Evolutionary conservation across 2,329 filamentous ascomycete genomes (phyloP), one percentile per base, ranked within the genome.

Genomic region (Clonostachys rosea): DNA sequence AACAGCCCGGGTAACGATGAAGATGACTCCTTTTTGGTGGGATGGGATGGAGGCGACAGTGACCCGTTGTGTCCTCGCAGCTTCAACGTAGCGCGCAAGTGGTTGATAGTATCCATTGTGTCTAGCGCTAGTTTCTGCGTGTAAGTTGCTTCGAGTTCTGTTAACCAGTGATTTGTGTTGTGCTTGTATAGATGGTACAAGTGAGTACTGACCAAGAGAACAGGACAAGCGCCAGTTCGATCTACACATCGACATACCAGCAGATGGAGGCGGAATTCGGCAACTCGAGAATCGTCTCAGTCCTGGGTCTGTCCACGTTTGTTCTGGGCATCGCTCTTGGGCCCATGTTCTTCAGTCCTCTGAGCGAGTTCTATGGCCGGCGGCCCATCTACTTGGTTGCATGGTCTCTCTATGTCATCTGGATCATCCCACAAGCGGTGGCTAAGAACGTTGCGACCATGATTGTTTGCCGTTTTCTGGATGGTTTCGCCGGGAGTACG

Each of bases 171-270:
- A 30, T 30, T 46, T 5, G 11, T 14, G 10, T 30, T 10, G 24
- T 30, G 24, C 8, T 4, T 4, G 24, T 30, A 30, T 30, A 30
- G 10, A 10, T 30, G 24, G 8, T 30, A 30, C 24, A 30, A 30
- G 3, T 30, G 8, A 30, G 24, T 50, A 17, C 35, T 43, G 30
- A 46, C 40, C 4, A 5, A 14, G 30, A 11, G 16, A 17, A 17
- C 56, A 91, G 87, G 46, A 95, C 91, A 9, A 90, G 86, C 61
- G 82, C 88, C 2, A 91, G 87, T 43, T 94, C 90, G n/a, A 83
- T 95, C 56, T 96, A 96, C 66, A 92, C 90, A 1, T 81, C 82
- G 12, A 94, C 88, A 0, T 96, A 96, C 63, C 61, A 59, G 16
- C 87, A 94, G 64, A 81, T 96, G 66, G 81, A 85, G 52, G 68